phyloP scores from a whole-genome alignment of 345 rosid species.

The Lepidium africanum region DNA sequence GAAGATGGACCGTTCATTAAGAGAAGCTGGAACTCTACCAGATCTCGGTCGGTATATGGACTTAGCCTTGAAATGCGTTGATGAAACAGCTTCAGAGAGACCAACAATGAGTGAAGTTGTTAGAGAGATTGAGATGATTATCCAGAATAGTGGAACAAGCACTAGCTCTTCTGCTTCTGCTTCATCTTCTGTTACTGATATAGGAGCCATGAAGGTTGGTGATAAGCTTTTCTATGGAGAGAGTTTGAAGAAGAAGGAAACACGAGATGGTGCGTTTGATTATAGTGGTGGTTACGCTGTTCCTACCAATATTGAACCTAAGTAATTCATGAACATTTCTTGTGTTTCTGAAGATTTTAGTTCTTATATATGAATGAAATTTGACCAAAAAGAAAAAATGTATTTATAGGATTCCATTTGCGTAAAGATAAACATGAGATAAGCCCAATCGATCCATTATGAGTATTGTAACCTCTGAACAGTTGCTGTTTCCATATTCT shows the following conservation, averaged over 20 bases:
- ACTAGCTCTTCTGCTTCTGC: slow-evolving; percentile 72
- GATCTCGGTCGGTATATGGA: slow-evolving; percentile 66
- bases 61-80: slow-evolving; percentile 73
- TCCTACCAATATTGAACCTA: slow-evolving; percentile 60
- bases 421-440: too few relatives aligned
- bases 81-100: slow-evolving; percentile 75
- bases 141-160: slow-evolving; percentile 60
- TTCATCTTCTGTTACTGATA: slow-evolving; percentile 74
- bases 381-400: too few relatives aligned
- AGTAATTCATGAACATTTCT: slow-evolving; percentile 24
- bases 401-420: too few relatives aligned
- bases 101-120: slow-evolving; percentile 88
- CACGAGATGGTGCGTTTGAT: slow-evolving; percentile 41
- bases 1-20: slow-evolving; percentile 53
- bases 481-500: slow-evolving; percentile 50
- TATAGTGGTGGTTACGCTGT: slow-evolving; percentile 66
- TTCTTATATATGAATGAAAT: too few relatives aligned
- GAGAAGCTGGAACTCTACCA: slow-evolving; percentile 34
- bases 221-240: slow-evolving; percentile 46
- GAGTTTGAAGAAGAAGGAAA: slow-evolving; percentile 30
- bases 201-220: slow-evolving; percentile 41
- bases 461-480: slow-evolving; percentile 40
- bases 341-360: background rate
- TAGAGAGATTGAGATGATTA: slow-evolving; percentile 61
- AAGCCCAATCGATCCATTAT: slow-evolving; percentile 33